A percentile compares a stretch with the other conserved stretches of the same genome.
Conservation (phyloP, 2,329 filamentous ascomycete species). For the Botrytis hyacinthi region DNA sequence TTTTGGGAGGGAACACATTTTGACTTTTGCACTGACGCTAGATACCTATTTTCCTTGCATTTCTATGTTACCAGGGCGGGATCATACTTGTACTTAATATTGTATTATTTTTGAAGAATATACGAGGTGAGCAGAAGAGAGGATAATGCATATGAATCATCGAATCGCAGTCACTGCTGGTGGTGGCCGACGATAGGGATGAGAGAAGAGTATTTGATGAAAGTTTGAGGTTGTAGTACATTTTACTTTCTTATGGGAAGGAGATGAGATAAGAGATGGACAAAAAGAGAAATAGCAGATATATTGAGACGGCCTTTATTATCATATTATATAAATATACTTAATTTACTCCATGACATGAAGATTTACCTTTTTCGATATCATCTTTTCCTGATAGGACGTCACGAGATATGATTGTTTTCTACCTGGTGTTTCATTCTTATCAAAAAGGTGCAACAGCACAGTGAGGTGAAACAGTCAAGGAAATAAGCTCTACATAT, state of each 20-base stretch:
- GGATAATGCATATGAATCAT: neutral
- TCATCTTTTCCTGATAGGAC: neutral
- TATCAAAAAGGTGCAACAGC: neutral
- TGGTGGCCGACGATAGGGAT: neutral
- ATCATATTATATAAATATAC: neutral
- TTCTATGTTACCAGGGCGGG: neutral
- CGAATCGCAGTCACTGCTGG: slow-evolving; percentile 12
- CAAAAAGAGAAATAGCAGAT: neutral
- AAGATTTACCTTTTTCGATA: neutral
- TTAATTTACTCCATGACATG: neutral
- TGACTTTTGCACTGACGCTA: neutral
- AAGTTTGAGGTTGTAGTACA: neutral
- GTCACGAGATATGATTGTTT: neutral
- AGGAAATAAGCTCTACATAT: neutral
- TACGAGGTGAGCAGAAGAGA: neutral
- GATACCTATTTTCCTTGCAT: slow-evolving; percentile 18
- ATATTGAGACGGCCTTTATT: neutral
- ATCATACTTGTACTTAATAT: slow-evolving; percentile 11
- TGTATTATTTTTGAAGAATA: slow-evolving; percentile 13
- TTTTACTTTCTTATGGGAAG: neutral
- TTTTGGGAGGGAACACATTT: neutral
- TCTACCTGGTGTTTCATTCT: neutral
- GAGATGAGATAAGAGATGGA: neutral
- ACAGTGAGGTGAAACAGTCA: neutral
- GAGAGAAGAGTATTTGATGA: neutral